Percentiles rank a stretch among this genome's conserved stretches.
phyloP scores from a whole-genome alignment of 2,329 filamentous ascomycete species.

The Raffaelea arxii region DNA sequence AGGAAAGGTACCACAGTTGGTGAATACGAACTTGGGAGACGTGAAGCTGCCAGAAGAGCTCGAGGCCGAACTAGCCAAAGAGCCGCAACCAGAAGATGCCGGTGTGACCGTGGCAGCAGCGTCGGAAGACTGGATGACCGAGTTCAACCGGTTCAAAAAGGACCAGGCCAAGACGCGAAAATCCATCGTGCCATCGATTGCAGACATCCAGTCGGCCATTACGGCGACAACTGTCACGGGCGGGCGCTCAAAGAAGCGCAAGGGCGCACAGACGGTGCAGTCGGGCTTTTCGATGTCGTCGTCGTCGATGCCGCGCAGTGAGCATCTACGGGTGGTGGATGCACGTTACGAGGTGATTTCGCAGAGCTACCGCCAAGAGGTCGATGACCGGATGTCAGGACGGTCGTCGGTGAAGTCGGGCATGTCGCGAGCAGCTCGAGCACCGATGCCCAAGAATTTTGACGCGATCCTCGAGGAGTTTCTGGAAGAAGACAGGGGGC shows the following conservation, averaged over 20 bases:
- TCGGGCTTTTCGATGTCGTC: slow-evolving; percentile 96
- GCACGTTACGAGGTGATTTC: slow-evolving; percentile 87
- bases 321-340: slow-evolving; percentile 76
- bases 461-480: slow-evolving; percentile 91
- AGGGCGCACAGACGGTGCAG: slow-evolving; percentile 81
- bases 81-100: slow-evolving; percentile 39
- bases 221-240: slow-evolving; percentile 70
- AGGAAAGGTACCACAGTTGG: slow-evolving; percentile 23
- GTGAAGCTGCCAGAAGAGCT: too few species aligned
- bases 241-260: slow-evolving; percentile 84
- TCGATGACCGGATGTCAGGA: slow-evolving; percentile 41
- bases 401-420: slow-evolving; percentile 53
- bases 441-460: slow-evolving; percentile 67
- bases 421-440: slow-evolving; percentile 52
- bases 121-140: slow-evolving; percentile 75
- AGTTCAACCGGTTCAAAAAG: slow-evolving; percentile 92
- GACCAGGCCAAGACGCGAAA: slow-evolving; percentile 45
- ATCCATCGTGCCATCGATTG: slow-evolving; percentile 36
- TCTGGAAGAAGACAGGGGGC: slow-evolving; percentile 67
- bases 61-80: slow-evolving; percentile 34
- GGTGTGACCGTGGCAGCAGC: slow-evolving; percentile 4
- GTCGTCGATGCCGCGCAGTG: slow-evolving; percentile 86
- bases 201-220: slow-evolving; percentile 59
- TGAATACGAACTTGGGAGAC: too few species aligned
- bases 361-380: slow-evolving; percentile 54